A percentile compares a stretch with the other conserved stretches of the same genome.
phyloP scores from a whole-genome alignment of 2,329 filamentous ascomycete species.

The Passalora sequoiae region DNA sequence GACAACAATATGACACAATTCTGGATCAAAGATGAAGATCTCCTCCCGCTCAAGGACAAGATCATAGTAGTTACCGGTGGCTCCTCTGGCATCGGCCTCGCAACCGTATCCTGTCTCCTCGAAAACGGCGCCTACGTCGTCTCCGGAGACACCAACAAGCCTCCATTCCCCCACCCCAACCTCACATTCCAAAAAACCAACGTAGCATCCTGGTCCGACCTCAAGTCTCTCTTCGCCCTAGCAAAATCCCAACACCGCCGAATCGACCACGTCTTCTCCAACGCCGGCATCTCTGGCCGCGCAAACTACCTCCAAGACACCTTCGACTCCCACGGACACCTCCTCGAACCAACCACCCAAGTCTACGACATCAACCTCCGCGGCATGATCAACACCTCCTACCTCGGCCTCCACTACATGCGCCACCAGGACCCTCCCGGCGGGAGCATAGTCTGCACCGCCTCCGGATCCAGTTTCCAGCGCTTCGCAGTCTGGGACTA shows the following conservation, averaged over 20 bases:
- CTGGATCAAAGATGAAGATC: constrained; percentile 23
- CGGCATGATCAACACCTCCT: constrained; percentile 39
- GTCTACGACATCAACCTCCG: constrained; percentile 42
- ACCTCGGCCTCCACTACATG: constrained; percentile 43
- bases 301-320: constrained; percentile 31
- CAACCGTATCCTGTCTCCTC: constrained; percentile 50
- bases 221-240: constrained; percentile 49
- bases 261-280: constrained; percentile 49
- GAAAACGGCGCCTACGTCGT: constrained; percentile 52
- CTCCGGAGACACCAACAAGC: constrained; percentile 49
- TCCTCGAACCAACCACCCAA: constrained; percentile 33
- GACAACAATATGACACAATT: constrained; percentile 27
- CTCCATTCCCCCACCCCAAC: constrained; percentile 27
- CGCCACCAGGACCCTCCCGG: constrained; percentile 38
- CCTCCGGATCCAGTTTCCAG: constrained; percentile 49
- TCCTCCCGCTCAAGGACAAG: constrained; percentile 21
- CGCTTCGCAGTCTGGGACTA: constrained; percentile 51
- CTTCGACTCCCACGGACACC: constrained; percentile 35
- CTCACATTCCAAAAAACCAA: constrained; percentile 45
- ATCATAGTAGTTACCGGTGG: constrained; percentile 42
- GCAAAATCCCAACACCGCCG: constrained; percentile 41
- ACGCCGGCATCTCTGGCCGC: constrained; percentile 51
- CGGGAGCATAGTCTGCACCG: constrained; percentile 52
- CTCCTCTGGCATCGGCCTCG: constrained; percentile 57
- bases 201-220: constrained; percentile 48